phyloP scores from a whole-genome alignment of 768 basidiomycete genomes.

The Russula sp. region DNA sequence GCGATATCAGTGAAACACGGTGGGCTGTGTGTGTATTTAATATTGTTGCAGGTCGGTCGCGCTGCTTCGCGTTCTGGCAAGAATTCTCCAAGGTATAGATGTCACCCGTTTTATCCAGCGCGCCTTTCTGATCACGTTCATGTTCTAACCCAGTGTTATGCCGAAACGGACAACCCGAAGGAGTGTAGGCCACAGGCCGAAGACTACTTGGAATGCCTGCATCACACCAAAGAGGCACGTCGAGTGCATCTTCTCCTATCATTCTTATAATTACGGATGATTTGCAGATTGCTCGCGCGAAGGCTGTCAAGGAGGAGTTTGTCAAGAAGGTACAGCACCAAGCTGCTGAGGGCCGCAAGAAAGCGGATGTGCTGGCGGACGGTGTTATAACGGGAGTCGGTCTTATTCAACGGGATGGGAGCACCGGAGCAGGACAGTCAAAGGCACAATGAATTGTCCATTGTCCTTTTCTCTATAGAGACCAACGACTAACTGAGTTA shows the following conservation, averaged over 20 bases:
- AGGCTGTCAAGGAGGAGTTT: slow-evolving; percentile 65
- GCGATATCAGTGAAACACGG: background rate
- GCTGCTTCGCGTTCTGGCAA: slow-evolving; percentile 91
- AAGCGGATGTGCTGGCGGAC: slow-evolving; percentile 63
- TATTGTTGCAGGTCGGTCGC: slow-evolving; percentile 57
- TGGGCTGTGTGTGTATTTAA: background rate
- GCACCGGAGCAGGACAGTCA: slow-evolving; percentile 2
- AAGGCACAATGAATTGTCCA: background rate
- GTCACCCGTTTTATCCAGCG: background rate
- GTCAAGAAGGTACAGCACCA: slow-evolving; percentile 58
- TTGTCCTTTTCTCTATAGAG: background rate
- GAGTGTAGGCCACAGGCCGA: slow-evolving; percentile 67
- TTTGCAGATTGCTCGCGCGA: slow-evolving; percentile 55
- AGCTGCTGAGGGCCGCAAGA: slow-evolving; percentile 64
- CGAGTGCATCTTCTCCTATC: background rate
- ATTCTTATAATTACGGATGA: background rate
- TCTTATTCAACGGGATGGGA: slow-evolving; percentile 51
- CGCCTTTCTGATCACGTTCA: background rate
- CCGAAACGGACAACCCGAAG: slow-evolving; percentile 64
- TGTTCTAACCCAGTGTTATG: slow-evolving; percentile 62
- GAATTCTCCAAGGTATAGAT: slow-evolving; percentile 65
- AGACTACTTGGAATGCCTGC: slow-evolving; percentile 91
- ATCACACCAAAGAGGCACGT: slow-evolving; percentile 81
- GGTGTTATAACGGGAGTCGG: slow-evolving; percentile 74
- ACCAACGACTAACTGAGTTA: background rate